These are phyloP conservation scores for Suhomyces chickasaworum DNA, from an alignment of 1,139 yeast genomes.

Conservation along the genomic window DNA sequence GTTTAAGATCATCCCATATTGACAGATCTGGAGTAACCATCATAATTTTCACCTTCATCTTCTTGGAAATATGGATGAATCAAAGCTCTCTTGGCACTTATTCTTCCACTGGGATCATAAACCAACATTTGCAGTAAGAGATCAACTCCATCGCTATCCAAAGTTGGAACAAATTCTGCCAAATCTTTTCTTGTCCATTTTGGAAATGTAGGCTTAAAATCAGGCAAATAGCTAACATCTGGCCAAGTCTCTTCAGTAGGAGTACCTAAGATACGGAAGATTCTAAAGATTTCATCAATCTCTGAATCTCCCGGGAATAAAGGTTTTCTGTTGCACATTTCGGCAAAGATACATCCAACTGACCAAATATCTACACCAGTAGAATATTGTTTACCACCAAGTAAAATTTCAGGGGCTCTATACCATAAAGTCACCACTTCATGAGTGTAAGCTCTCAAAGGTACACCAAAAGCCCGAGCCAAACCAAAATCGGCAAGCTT, in stretches of 20 bases:
- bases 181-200: constrained; percentile 84
- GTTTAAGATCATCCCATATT: constrained; percentile 37
- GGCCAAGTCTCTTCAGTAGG: constrained; percentile 97
- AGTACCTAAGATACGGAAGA: constrained; percentile 90
- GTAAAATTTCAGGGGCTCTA: constrained; percentile 91
- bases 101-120: constrained; percentile 92
- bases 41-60: constrained; percentile 26
- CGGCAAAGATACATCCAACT: constrained; percentile 97
- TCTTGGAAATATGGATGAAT: constrained; percentile 87
- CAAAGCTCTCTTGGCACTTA: constrained; percentile 92
- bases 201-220: constrained; percentile 93
- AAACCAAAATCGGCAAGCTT: constrained; percentile 96
- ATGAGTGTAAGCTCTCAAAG: constrained; percentile 93
- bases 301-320: constrained; percentile 97
- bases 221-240: constrained; percentile 90
- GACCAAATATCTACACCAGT: constrained; percentile 99
- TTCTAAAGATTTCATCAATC: constrained; percentile 94
- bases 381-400: constrained; percentile 96
- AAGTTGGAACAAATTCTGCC: constrained; percentile 71
- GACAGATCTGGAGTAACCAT: constrained; percentile 38
- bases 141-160: constrained; percentile 83
- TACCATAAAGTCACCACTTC: constrained; percentile 99
- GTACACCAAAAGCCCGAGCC: constrained; percentile 97
- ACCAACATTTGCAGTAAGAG: constrained; percentile 76
- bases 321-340: constrained; percentile 96